Percentiles rank a stretch among this genome's conserved stretches.
Conservation (phyloP, 2,329 filamentous ascomycete species). For the Chaetomium globosum region DNA sequence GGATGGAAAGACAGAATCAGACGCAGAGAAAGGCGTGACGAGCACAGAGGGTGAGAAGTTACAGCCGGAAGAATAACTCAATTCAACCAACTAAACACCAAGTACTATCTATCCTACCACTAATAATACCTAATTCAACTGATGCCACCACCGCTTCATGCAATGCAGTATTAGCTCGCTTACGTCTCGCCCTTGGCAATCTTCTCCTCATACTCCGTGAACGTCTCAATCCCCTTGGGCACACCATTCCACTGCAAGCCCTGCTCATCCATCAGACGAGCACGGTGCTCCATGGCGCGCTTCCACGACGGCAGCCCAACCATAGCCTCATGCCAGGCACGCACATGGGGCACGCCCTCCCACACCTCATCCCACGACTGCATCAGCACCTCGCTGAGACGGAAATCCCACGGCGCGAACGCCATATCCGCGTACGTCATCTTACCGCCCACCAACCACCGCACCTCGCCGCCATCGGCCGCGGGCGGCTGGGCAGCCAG, state of each 20-base stretch:
- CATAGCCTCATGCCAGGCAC: conserved; percentile 46
- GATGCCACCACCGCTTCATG: neutral
- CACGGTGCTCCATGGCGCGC: conserved; percentile 40
- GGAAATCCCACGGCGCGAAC: conserved; percentile 35
- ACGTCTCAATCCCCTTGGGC: conserved; percentile 42
- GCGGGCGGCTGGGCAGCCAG: conserved; percentile 19
- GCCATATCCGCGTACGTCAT: conserved; percentile 35
- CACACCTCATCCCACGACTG: conserved; percentile 36
- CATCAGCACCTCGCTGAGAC: conserved; percentile 33
- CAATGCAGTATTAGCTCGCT: neutral
- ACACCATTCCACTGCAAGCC: conserved; percentile 44
- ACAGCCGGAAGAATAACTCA: neutral
- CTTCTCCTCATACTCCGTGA: conserved; percentile 39
- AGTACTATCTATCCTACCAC: neutral
- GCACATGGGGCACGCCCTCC: conserved; percentile 37
- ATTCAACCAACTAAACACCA: neutral
- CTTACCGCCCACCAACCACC: conserved; percentile 37
- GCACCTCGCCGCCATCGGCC: conserved; percentile 17
- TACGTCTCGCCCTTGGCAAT: conserved; percentile 24
- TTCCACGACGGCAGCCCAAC: conserved; percentile 41
- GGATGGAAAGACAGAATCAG: neutral
- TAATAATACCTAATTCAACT: neutral
- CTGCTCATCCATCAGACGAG: conserved; percentile 44
- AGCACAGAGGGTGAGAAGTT: neutral
- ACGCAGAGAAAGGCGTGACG: neutral